A percentile compares a stretch with the other conserved stretches of the same genome.
Evolutionary conservation across 495 filamentous ascomycete genomes (phyloP).

Genomic region (Penicillium turbatum): DNA sequence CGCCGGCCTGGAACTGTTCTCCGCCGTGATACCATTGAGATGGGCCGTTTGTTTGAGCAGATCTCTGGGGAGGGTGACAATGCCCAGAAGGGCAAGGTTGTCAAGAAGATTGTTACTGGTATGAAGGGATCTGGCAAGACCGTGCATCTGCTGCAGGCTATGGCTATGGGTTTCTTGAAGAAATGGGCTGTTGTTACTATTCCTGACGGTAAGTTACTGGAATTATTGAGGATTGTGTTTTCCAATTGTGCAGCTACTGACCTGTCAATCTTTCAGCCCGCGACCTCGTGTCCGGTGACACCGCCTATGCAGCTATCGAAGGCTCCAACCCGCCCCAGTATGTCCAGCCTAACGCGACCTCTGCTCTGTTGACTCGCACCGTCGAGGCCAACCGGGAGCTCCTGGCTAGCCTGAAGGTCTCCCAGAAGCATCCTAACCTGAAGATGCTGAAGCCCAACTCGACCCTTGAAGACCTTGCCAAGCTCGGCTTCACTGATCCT

Average conservation of each 20-base stretch:
- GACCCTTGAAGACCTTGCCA: constrained; percentile 63
- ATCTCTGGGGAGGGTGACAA: constrained; percentile 41
- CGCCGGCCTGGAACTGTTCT: constrained; percentile 70
- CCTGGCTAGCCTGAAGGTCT: constrained; percentile 54
- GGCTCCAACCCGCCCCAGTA: constrained; percentile 57
- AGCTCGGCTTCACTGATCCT: constrained; percentile 66
- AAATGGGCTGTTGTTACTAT: constrained; percentile 86
- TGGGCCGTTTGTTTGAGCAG: constrained; percentile 58
- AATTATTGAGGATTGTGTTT: constrained; percentile 6
- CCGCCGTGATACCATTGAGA: constrained; percentile 66
- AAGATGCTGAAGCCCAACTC: constrained; percentile 55
- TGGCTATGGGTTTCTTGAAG: constrained; percentile 76
- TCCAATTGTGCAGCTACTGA: constrained; percentile 9
- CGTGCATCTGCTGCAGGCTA: constrained; percentile 76
- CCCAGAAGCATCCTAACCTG: constrained; percentile 53
- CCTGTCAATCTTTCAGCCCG: constrained; percentile 51
- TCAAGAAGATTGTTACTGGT: constrained; percentile 69
- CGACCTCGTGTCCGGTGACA: constrained; percentile 73
- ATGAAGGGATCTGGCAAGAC: constrained; percentile 76
- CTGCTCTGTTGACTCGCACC: constrained; percentile 66
- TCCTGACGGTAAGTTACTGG: constrained; percentile 67
- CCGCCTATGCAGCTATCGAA: constrained; percentile 70
- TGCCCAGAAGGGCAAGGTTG: constrained; percentile 48
- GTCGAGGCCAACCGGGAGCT: constrained; percentile 65
- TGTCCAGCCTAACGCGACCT: constrained; percentile 70